Base-by-base conservation (phyloP, 345 rosid genomes). In the Melaleuca quinquenervia region DNA sequence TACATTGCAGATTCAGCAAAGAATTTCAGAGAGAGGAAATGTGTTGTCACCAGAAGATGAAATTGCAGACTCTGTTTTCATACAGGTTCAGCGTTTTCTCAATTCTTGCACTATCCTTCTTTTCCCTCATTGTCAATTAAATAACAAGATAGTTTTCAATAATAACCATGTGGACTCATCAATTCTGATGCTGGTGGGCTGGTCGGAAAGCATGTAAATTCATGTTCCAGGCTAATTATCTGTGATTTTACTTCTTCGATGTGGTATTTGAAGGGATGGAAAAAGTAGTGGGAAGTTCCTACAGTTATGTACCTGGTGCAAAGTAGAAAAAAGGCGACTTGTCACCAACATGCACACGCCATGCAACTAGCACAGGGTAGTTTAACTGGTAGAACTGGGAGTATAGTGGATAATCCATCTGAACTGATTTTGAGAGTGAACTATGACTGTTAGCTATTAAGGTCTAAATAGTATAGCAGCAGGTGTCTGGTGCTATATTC, bases 51-150 rank as follows among this genome's bases (percentile, higher is more conserved):
- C 83, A 24, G 99, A 97, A 86, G 99, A 96, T 88, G 98, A 95
- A 91, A 97, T 97, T 48, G 98, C 98, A 3, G 98, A 97, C 89
- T 92, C 98, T 18, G 98, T 97, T 78, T 97, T 97, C 74, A 88
- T 96, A 86, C 96, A 97, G 98, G 99, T 95, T 32, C 55, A 56
- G 75, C 21, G 27, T 41, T 85, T 53, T 76, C 20, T 32, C 48
- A 21, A 36, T 20, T 45, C 45, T 22, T 50, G 29, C 58, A 8
- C 22, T 85, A 21, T 84, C 27, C 86, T 84, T 84, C 10, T 70
- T 21, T 84, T 44, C 50, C 50, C 45, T 64, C n/a, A 2, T n/a
- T 41, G 21, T 53, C 0, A 1, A 84, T 21, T 44, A 44, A 13
- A 48, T n/a, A 49, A 14, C 18, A 11, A 5, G 84, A 1, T 45